phyloP scores from a whole-genome alignment of 139 green algal genomes.

The Chlorella sp. region DNA sequence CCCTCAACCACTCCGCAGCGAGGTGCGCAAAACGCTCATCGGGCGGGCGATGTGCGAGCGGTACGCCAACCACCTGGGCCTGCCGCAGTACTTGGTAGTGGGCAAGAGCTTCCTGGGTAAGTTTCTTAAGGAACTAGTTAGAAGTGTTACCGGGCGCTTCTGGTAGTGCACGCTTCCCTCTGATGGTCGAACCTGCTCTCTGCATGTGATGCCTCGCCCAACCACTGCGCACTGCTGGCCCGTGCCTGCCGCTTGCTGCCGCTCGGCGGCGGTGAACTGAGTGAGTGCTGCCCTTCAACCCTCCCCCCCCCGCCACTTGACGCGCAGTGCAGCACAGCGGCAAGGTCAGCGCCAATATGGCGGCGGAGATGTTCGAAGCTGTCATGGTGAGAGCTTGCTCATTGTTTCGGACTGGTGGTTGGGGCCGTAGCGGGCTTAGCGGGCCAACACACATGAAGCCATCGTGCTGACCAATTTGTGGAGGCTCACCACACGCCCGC shows the following conservation, averaged over 20 bases:
- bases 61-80: conserved; percentile 23
- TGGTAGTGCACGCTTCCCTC: background rate
- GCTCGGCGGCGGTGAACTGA: background rate
- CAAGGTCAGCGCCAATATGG: conserved; percentile 5
- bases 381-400: conserved; percentile 21
- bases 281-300: background rate
- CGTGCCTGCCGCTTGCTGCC: background rate
- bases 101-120: conserved; percentile 15
- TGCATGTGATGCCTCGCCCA: background rate
- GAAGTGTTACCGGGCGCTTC: too few relatives aligned
- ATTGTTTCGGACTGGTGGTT: too few relatives aligned
- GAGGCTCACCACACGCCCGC: too few relatives aligned
- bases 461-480: too few relatives aligned
- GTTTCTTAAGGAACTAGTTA: too few relatives aligned
- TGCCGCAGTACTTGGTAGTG: conserved; percentile 6
- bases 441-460: too few relatives aligned
- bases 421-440: too few relatives aligned
- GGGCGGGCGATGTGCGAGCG: conserved; percentile 22
- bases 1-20: background rate
- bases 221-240: too few relatives aligned
- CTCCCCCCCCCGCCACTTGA: background rate
- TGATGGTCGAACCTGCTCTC: background rate
- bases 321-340: background rate
- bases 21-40: conserved; percentile 31
- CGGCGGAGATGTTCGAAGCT: conserved; percentile 27